phyloP scores from a whole-genome alignment of 2,329 filamentous ascomycete genomes.

The Juglanconis oblonga region DNA sequence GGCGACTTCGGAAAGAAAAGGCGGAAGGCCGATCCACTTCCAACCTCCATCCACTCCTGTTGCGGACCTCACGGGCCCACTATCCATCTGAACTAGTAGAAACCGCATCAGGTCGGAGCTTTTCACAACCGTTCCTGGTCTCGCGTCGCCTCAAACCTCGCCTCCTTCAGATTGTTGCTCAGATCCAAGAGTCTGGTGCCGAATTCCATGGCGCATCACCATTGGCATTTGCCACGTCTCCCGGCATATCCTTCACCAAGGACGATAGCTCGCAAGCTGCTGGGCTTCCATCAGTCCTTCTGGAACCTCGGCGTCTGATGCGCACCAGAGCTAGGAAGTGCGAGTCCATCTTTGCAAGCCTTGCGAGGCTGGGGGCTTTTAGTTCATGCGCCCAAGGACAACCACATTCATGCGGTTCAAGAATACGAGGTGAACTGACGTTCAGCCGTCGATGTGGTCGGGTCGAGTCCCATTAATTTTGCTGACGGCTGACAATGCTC shows the following conservation, averaged over 20 bases:
- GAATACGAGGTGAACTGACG: no score
- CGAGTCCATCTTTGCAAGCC: no score
- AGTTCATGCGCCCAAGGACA: no score
- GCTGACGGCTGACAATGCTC: not conserved
- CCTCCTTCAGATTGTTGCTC: conserved; percentile 1
- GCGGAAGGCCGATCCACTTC: not conserved
- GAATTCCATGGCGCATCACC: not conserved
- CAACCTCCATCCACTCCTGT: not conserved
- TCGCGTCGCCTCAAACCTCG: conserved; percentile 1
- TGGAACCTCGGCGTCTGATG: no score
- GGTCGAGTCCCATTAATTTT: no score
- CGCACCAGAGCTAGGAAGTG: no score
- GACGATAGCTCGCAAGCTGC: not conserved
- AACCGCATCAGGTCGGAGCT: not conserved
- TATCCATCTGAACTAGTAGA: not conserved
- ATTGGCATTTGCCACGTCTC: no score
- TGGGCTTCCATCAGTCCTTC: no score
- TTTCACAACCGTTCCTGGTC: conserved; percentile 5
- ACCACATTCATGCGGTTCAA: no score
- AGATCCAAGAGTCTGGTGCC: conserved; percentile 1
- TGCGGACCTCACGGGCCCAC: not conserved
- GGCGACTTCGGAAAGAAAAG: no score
- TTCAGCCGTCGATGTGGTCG: no score
- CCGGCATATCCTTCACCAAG: not conserved
- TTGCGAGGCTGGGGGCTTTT: no score